Conservation (phyloP, 257 asterid genomes). For the Coffea canephora region DNA sequence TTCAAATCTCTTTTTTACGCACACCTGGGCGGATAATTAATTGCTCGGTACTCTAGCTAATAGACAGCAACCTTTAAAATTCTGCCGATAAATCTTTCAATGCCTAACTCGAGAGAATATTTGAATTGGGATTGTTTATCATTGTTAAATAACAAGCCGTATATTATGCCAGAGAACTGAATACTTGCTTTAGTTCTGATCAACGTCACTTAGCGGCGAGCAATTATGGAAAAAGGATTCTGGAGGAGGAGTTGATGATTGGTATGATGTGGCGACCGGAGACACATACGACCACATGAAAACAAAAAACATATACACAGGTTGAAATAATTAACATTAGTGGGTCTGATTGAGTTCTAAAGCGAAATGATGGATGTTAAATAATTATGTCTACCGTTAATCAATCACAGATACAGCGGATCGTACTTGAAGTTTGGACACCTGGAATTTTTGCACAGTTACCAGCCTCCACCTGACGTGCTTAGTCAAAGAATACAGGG, state of each 20-base stretch:
- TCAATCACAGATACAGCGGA: neutral
- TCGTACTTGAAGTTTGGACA: slow-evolving; percentile 1
- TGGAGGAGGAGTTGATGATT: neutral
- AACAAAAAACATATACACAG: neutral
- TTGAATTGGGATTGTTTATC: too few species aligned
- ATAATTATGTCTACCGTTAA: neutral
- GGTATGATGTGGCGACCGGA: neutral
- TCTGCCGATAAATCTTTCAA: neutral
- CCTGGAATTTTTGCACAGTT: slow-evolving; percentile 10
- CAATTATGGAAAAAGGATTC: neutral
- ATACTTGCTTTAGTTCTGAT: neutral
- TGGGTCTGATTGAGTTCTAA: neutral
- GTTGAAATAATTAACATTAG: neutral
- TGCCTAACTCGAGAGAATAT: neutral
- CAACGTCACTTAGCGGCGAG: neutral
- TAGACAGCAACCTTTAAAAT: neutral
- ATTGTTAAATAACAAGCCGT: neutral
- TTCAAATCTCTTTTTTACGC: too few species aligned
- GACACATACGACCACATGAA: neutral
- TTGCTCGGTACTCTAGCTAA: too few species aligned
- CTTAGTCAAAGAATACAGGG: neutral
- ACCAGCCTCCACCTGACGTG: neutral
- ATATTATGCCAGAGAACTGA: neutral
- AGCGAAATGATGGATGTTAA: neutral
- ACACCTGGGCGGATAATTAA: too few species aligned